Conservation (phyloP, 2,329 filamentous ascomycete genomes). For the Boeremia exigua region DNA sequence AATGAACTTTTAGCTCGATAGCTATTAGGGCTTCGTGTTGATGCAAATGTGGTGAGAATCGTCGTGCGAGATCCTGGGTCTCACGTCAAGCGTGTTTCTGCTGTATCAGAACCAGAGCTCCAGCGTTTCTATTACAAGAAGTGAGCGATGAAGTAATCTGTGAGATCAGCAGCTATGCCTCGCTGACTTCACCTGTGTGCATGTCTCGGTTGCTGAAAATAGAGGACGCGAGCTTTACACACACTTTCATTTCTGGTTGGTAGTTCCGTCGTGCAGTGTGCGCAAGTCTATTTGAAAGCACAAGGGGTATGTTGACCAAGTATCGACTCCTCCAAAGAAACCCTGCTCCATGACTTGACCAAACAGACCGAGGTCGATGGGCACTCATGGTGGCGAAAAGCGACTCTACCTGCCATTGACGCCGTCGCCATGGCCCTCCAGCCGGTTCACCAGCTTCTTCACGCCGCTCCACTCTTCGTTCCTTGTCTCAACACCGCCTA, state of each 20-base stretch:
- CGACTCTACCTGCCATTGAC: constrained; percentile 31
- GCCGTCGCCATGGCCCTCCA: constrained; percentile 60
- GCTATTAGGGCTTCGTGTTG: too few relatives aligned
- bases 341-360: background rate
- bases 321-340: constrained; percentile 16
- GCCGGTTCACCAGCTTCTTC: constrained; percentile 82
- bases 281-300: constrained; percentile 3
- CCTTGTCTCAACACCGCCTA: constrained; percentile 85
- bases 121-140: too few relatives aligned
- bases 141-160: too few relatives aligned
- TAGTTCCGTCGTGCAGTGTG: background rate
- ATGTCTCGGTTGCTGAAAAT: background rate
- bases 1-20: too few relatives aligned
- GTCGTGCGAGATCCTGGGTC: too few relatives aligned
- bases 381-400: background rate
- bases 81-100: too few relatives aligned
- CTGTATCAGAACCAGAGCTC: too few relatives aligned
- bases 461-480: constrained; percentile 92
- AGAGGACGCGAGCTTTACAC: background rate
- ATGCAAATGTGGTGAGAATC: too few relatives aligned
- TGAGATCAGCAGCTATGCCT: too few relatives aligned
- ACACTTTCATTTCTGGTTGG: background rate
- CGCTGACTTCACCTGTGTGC: too few relatives aligned
- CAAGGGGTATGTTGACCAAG: constrained; percentile 21
- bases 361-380: too few relatives aligned